A percentile compares a stretch with the other conserved stretches of the same genome.
phyloP scores from a whole-genome alignment of 2,329 filamentous ascomycete genomes.

The Xylariales sp. region DNA sequence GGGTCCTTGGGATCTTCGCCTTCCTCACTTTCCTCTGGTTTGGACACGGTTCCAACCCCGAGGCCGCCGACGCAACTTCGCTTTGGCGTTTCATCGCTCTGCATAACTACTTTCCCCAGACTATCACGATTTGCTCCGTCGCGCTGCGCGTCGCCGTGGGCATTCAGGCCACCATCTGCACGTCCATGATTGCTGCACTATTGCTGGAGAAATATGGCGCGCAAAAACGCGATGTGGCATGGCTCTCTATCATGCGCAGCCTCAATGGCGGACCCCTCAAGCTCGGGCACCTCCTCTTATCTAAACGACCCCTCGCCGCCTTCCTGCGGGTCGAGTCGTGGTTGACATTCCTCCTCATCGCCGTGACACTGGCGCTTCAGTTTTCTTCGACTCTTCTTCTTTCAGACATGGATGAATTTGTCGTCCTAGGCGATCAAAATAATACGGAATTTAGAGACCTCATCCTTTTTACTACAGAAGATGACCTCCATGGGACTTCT shows the following conservation, averaged over 20 bases:
- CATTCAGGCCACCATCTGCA: conserved; percentile 25
- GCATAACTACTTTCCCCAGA: conserved; percentile 20
- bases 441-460: background rate
- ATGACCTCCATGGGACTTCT: background rate
- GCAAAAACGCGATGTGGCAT: conserved; percentile 18
- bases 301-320: background rate
- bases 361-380: conserved; percentile 25
- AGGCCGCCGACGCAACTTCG: conserved; percentile 27
- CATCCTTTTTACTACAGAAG: background rate
- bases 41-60: conserved; percentile 26
- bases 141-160: conserved; percentile 15
- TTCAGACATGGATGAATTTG: conserved; percentile 24
- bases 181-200: conserved; percentile 33
- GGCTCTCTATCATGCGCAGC: conserved; percentile 31
- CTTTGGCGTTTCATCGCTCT: conserved; percentile 34
- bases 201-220: conserved; percentile 28
- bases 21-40: conserved; percentile 37
- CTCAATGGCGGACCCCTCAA: conserved; percentile 27
- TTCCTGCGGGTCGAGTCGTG: conserved; percentile 2
- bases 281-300: background rate
- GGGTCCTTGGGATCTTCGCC: conserved; percentile 20
- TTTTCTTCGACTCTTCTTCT: conserved; percentile 37
- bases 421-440: conserved; percentile 21
- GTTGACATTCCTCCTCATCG: conserved; percentile 12
- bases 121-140: conserved; percentile 28